Percentiles rank a stretch among this genome's conserved stretches.
Conservation (phyloP, 1,284 basidiomycete species). For the Rhodotorula sp. region DNA sequence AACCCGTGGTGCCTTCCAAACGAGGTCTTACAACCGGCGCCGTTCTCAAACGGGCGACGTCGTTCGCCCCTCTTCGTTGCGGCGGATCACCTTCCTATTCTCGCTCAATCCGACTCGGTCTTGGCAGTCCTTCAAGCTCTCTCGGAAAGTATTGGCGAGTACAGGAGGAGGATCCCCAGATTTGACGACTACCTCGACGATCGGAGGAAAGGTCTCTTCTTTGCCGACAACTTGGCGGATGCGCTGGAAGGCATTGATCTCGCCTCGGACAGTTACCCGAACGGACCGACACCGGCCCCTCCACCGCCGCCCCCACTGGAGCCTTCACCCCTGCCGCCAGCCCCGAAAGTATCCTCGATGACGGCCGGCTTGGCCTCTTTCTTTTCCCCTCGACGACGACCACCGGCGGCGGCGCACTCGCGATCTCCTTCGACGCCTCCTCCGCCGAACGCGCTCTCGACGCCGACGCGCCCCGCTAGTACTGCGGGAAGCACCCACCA, state of each 20-base stretch:
- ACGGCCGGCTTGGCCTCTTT: constrained; percentile 21
- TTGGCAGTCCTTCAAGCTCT: constrained; percentile 32
- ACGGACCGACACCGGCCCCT: constrained; percentile 3
- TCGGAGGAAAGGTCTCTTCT: constrained; percentile 82
- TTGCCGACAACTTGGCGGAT: constrained; percentile 89
- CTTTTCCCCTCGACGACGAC: constrained; percentile 28
- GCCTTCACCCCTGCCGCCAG: neutral
- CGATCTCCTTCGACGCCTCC: constrained; percentile 17
- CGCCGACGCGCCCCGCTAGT: neutral
- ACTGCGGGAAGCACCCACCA: neutral
- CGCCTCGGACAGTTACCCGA: neutral
- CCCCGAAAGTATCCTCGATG: neutral
- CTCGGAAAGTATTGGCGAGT: constrained; percentile 48
- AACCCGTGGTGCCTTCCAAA: constrained; percentile 70
- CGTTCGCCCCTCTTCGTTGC: neutral
- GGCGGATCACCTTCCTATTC: neutral
- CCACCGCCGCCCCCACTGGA: neutral
- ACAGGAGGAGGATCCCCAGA: constrained; percentile 67
- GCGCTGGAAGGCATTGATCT: constrained; percentile 62
- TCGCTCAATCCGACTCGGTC: constrained; percentile 18
- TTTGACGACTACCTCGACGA: constrained; percentile 85
- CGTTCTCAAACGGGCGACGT: neutral
- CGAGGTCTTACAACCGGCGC: constrained; percentile 25
- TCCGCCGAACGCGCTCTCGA: constrained; percentile 2
- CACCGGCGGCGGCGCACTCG: constrained; percentile 11